Base-by-base conservation (phyloP, 257 asterid species). In the Jacaranda mimosifolia region DNA sequence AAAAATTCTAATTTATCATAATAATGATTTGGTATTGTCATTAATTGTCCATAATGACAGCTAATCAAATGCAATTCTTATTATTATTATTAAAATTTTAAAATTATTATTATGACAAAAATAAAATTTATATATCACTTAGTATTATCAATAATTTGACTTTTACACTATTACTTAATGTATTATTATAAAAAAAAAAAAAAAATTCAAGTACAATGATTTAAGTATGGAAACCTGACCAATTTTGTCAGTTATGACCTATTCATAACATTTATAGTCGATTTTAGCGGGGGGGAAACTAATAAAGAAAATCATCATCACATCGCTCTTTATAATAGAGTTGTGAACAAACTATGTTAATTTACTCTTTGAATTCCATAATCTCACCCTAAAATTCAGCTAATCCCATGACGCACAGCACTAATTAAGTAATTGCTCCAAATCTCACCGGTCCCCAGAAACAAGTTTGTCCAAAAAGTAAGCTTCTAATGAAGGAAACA, bases 391-490 rank as follows among this genome's bases (percentile, higher is more conserved):
- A 21, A 10, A 59, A 26, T 19, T 21, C 32, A 14, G 4, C 17
- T 32, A 14, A 59, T 43, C n/a, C 49, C 57, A 45, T 21, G 39
- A 42, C 43, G 58, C 68, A 40, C 11, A 14, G 38, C 62, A 62
- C 40, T 4, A 70, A 67, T 53, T 35, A 70, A 45, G 57, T 14
- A 70, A 53, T 38, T 46, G 45, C 21, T 51, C 69, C 14, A 46
- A 59, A n/a, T 21, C 63, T 40, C 32, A 74, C 72, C 71, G 32
- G 40, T 21, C 35, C 49, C 72, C 71, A 36, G 40, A 52, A 35
- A 74, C 71, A 63, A 5, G 71, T 63, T 74, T 74, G 53, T 74
- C 17, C 35, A 35, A 63, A 19, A 63, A 36, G 79, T 35, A 63
- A 48, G 53, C 51, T 63, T 74, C 62, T 74, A 39, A 6, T 49